Evolutionary conservation across 345 rosid species (phyloP).

Genomic region (Ceriops tagal): DNA sequence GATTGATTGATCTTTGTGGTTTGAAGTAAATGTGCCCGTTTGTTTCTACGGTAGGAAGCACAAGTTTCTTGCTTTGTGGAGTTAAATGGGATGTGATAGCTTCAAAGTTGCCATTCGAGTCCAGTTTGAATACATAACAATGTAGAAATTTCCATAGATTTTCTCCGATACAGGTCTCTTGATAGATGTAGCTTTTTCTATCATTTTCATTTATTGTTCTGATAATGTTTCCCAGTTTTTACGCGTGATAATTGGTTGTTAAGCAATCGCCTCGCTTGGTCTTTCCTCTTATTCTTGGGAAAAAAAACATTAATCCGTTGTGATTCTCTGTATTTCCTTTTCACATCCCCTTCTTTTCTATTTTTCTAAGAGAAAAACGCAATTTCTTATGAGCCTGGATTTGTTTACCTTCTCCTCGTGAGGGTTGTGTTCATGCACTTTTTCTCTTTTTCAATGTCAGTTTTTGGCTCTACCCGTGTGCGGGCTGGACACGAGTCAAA

Average conservation of each 20-base stretch:
- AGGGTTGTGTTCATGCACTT: no score
- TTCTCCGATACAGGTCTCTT: conserved; percentile 22
- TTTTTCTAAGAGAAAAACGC: no score
- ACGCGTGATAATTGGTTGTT: conserved; percentile 5
- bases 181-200: conserved; percentile 7
- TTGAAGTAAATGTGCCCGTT: background rate
- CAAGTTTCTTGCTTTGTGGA: conserved; percentile 7
- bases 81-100: background rate
- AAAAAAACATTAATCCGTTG: no score
- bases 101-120: conserved; percentile 2
- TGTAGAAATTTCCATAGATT: conserved; percentile 23
- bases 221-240: conserved; percentile 10
- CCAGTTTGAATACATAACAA: conserved; percentile 22
- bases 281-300: background rate
- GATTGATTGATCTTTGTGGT: conserved; percentile 42
- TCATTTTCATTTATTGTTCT: background rate
- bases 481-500: no score
- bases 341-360: no score
- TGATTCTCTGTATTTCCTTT: no score
- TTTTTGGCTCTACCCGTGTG: no score
- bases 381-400: no score
- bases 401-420: no score
- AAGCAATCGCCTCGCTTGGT: background rate
- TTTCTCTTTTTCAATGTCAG: no score
- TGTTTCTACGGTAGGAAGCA: background rate